Evolutionary conservation across 441 rosid species (phyloP).

Genomic region (Erysimum cheiri): DNA sequence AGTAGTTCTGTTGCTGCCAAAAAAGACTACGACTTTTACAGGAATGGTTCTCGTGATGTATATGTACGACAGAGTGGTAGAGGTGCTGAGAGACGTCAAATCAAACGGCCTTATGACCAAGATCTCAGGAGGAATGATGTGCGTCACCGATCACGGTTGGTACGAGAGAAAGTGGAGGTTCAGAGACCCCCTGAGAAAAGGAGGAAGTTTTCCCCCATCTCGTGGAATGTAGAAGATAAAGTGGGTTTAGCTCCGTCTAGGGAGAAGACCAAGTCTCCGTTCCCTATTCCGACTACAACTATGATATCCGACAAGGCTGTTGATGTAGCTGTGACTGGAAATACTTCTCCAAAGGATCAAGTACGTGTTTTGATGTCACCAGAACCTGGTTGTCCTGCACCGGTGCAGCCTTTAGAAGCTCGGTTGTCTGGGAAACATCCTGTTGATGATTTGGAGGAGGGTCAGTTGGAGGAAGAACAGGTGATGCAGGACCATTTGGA

Average conservation of each 20-base stretch:
- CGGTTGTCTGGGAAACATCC: conserved; percentile 2
- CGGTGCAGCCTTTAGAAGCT: conserved; percentile 3
- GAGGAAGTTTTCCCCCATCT: conserved; percentile 60
- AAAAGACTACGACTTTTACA: conserved; percentile 50
- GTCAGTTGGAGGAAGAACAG: conserved; percentile 50
- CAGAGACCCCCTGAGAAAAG: conserved; percentile 57
- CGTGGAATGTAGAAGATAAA: conserved; percentile 53
- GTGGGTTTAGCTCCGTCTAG: conserved; percentile 27
- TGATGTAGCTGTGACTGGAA: conserved; percentile 19
- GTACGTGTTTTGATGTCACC: conserved; percentile 5
- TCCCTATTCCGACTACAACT: conserved; percentile 16
- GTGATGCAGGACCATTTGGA: conserved; percentile 43
- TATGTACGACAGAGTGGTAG: conserved; percentile 38
- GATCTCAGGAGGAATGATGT: conserved; percentile 40
- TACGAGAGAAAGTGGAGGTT: conserved; percentile 41
- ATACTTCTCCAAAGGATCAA: conserved; percentile 11
- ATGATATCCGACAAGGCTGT: conserved; percentile 9
- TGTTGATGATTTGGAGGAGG: conserved; percentile 45
- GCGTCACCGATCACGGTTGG: conserved; percentile 24
- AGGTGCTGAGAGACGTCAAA: conserved; percentile 37
- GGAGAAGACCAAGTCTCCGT: conserved; percentile 34
- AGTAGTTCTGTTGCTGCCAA: conserved; percentile 55
- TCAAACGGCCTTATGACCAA: conserved; percentile 15
- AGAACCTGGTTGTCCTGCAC: neutral
- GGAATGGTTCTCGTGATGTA: conserved; percentile 41